A percentile compares a stretch with the other conserved stretches of the same genome.
phyloP scores from a whole-genome alignment of 2,329 filamentous ascomycete genomes.

The Delphinella strobiligena region DNA sequence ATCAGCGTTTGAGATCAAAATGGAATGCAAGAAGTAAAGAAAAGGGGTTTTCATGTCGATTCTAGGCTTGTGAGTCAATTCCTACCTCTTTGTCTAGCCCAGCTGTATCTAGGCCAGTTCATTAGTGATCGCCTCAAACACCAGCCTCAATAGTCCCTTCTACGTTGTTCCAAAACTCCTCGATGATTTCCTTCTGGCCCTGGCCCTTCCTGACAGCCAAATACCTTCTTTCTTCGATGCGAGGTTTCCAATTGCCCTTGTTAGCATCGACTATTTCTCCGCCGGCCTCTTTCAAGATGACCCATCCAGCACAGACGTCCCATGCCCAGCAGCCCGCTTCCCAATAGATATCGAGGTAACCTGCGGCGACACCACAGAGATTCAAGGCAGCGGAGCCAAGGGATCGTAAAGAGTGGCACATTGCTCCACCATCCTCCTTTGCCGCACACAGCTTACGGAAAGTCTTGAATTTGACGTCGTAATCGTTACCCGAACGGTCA shows the following conservation, averaged over 20 bases:
- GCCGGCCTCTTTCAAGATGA: constrained; percentile 61
- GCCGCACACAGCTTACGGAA: constrained; percentile 44
- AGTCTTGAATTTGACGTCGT: constrained; percentile 53
- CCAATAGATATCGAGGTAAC: constrained; percentile 65
- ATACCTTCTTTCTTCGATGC: constrained; percentile 46
- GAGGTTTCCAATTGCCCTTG: constrained; percentile 54
- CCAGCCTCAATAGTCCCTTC: constrained; percentile 34
- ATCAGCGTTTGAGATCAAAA: too few relatives aligned
- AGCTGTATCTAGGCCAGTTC: too few relatives aligned
- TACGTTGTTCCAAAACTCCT: constrained; percentile 38
- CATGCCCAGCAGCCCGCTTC: constrained; percentile 76
- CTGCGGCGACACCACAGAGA: constrained; percentile 58
- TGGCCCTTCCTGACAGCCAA: constrained; percentile 34
- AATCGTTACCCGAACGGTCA: constrained; percentile 55
- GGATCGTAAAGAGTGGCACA: constrained; percentile 64
- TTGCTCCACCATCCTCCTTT: constrained; percentile 53
- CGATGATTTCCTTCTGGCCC: constrained; percentile 33
- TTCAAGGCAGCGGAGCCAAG: constrained; percentile 66
- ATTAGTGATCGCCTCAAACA: background rate
- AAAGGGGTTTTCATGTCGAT: too few relatives aligned
- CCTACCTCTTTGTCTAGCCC: too few relatives aligned
- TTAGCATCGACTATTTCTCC: constrained; percentile 63
- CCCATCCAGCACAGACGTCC: constrained; percentile 77
- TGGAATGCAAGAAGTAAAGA: too few relatives aligned
- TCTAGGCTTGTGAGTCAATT: too few relatives aligned